Base-by-base conservation (phyloP, 2,329 filamentous ascomycete genomes). In the Zasmidium citrigriseum region DNA sequence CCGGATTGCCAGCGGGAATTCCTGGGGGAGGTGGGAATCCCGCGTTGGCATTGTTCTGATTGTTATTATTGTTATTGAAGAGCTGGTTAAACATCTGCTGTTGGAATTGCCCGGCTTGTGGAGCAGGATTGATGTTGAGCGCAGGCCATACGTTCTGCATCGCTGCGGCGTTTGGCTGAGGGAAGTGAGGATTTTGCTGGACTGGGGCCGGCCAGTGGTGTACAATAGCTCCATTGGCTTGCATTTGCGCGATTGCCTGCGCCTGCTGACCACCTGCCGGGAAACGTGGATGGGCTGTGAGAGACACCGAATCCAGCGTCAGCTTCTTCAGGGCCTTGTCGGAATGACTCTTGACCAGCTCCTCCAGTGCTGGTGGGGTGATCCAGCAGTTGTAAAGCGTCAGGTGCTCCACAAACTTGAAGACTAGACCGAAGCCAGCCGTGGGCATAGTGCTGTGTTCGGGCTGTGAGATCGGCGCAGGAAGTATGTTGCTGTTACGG, bases 301-400 rank as follows among this genome's bases (percentile, higher is more conserved):
- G 73, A 5, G 88, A 90, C 0, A 90, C 84, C 0, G 86, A 87
- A 64, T 89, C 81, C 1, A 90, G 74, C 9, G 80, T 80, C 16
- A 90, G 70, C 20, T 78, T 80, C 60, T 82, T 76, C 12, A 90
- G 71, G 1, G 71, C 76, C 7, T 73, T 69, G 4, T 74, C 68
- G 20, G 79, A 76, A 70, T 86, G 82, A 3, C 72, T 69, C 2
- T 75, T 73, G 58, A 86, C 73, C 52, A 86, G 78, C 11, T 78
- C 75, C 27, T 80, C 67, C 27, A 90, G 76, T 1, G 85, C 77
- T 44, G 81, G 76, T 0, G 88, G 87, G 2, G 82, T 82, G 12
- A 85, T 76, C 86, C 87, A 90, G 73, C 87, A 89, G 65, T 90
- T 90, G 64, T 84, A 84, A 9, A 90, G 75, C 0, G 82, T 86